Conservation (phyloP, 2,329 filamentous ascomycete genomes). For the Magnaporthiopsis poae region DNA sequence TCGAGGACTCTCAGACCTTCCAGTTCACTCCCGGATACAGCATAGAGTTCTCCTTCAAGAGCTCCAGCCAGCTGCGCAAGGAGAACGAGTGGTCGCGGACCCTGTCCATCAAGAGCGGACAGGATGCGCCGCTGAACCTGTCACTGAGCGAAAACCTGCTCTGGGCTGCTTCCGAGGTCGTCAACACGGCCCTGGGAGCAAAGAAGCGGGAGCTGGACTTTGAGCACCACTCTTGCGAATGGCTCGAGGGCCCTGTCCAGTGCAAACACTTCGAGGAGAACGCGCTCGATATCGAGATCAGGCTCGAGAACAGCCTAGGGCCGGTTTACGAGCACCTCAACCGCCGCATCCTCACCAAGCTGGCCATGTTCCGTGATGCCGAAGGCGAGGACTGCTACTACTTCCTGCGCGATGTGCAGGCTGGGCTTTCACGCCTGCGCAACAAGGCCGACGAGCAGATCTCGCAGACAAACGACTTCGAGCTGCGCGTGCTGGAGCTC, state of each 20-base stretch:
- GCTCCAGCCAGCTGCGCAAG: constrained; percentile 26
- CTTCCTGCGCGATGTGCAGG: constrained; percentile 32
- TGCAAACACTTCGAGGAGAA: constrained; percentile 33
- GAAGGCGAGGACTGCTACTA: constrained; percentile 33
- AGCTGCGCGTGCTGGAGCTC: constrained; percentile 37
- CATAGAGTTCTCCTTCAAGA: constrained; percentile 36
- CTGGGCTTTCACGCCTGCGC: constrained; percentile 26
- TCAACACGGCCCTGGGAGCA: constrained; percentile 31
- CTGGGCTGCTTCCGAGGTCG: constrained; percentile 32
- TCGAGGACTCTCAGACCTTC: constrained; percentile 35
- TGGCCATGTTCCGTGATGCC: constrained; percentile 35
- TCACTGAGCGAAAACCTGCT: constrained; percentile 36
- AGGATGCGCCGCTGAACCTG: constrained; percentile 38
- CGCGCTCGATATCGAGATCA: constrained; percentile 35
- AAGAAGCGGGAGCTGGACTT: constrained; percentile 32
- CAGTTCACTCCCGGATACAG: constrained; percentile 40
- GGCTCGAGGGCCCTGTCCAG: constrained; percentile 26
- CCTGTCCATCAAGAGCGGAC: constrained; percentile 35
- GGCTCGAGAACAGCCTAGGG: constrained; percentile 40
- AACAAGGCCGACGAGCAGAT: constrained; percentile 33
- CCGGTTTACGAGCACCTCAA: constrained; percentile 35
- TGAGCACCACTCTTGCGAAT: constrained; percentile 26
- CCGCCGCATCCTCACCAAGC: constrained; percentile 31
- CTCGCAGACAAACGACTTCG: constrained; percentile 35
- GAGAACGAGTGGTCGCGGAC: constrained; percentile 28